phyloP scores from a whole-genome alignment of 1,284 basidiomycete genomes.

The Pseudozyma thailandica region DNA sequence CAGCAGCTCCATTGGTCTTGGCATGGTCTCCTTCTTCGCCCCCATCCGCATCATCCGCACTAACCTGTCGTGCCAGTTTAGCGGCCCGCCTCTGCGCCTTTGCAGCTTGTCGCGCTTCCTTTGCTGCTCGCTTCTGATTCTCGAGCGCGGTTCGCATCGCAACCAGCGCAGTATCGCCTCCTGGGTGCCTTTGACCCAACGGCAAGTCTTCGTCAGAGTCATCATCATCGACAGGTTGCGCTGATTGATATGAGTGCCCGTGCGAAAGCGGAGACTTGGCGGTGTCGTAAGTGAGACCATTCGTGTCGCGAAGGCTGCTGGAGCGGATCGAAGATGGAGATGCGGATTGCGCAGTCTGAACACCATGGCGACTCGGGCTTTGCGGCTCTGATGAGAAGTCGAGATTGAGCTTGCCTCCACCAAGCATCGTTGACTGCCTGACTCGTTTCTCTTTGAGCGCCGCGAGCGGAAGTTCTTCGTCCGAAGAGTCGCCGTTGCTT shows the following conservation, averaged over 20 bases:
- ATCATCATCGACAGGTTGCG: conserved; percentile 15
- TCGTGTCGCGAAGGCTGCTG: conserved; percentile 10
- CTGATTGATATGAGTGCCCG: neutral
- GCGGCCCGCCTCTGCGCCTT: conserved; percentile 30
- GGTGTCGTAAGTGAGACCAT: neutral
- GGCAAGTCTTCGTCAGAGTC: conserved; percentile 61
- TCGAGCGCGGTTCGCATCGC: conserved; percentile 26
- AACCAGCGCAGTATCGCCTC: conserved; percentile 31
- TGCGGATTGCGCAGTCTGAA: conserved; percentile 1
- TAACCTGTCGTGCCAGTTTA: conserved; percentile 20
- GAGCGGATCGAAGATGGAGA: conserved; percentile 18
- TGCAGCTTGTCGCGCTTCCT: conserved; percentile 29
- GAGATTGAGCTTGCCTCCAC: conserved; percentile 48
- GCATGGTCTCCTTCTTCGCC: neutral
- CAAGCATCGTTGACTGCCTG: conserved; percentile 33
- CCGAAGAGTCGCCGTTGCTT: conserved; percentile 44
- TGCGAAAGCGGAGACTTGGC: conserved; percentile 7
- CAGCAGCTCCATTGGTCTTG: neutral
- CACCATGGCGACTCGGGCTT: conserved; percentile 6
- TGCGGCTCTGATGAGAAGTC: conserved; percentile 32
- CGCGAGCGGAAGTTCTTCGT: conserved; percentile 56
- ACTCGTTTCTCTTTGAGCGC: conserved; percentile 55
- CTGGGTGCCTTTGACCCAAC: conserved; percentile 51
- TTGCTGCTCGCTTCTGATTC: conserved; percentile 33
- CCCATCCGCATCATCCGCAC: conserved; percentile 7